phyloP scores from a whole-genome alignment of 164 flowering plant species.

The Aristolochia contorta region DNA sequence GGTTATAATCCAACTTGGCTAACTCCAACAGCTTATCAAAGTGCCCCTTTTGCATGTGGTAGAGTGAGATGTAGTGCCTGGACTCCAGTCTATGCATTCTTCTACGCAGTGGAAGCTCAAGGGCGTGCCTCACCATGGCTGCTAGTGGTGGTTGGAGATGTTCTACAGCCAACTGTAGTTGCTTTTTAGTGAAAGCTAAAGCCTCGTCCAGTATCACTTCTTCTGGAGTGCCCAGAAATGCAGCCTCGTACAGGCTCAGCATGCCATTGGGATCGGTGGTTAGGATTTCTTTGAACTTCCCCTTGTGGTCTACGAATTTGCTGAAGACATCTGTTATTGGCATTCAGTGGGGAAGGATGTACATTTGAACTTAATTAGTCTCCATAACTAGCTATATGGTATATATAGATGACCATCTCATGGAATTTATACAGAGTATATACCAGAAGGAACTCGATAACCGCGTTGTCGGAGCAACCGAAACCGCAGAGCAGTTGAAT shows the following conservation, averaged over 20 bases:
- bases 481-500: no score
- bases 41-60: conserved; percentile 16
- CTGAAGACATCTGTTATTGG: conserved; percentile 8
- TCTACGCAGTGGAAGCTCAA: conserved; percentile 25
- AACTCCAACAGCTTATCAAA: conserved; percentile 19
- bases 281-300: conserved; percentile 13
- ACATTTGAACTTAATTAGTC: no score
- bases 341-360: no score
- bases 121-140: conserved; percentile 20
- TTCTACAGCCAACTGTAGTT: no score
- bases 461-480: no score
- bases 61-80: conserved; percentile 25
- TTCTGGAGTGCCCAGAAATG: conserved; percentile 32
- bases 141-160: conserved; percentile 21
- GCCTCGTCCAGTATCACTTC: conserved; percentile 47
- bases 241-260: conserved; percentile 44
- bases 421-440: no score
- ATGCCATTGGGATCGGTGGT: conserved; percentile 21
- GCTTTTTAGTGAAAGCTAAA: conserved; percentile 17
- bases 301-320: conserved; percentile 1
- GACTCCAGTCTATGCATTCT: conserved; percentile 28
- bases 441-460: no score
- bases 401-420: no score
- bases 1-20: conserved; percentile 48
- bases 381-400: no score